Conservation (phyloP, 768 basidiomycete species). For the Leucosporidium creatinivorum region DNA sequence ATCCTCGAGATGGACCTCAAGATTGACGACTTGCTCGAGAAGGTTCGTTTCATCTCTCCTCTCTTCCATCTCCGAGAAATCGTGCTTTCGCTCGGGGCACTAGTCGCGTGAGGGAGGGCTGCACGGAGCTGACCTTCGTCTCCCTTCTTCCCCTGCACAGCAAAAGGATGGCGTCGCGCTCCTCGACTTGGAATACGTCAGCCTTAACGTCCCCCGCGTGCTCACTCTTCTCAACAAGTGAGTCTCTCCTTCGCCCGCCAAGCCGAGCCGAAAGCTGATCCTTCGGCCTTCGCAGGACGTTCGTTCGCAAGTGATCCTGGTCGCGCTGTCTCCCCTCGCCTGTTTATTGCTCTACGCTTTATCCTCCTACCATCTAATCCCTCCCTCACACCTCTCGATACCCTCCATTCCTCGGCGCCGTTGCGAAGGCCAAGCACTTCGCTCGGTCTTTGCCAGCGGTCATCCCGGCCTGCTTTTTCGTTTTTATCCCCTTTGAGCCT, state of each 20-base stretch:
- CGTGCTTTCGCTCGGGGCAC: too few relatives aligned
- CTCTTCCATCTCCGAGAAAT: neutral
- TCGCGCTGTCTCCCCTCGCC: neutral
- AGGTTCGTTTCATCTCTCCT: conserved; percentile 51
- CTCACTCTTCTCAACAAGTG: conserved; percentile 31
- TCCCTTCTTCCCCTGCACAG: conserved; percentile 48
- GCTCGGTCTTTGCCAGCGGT: too few relatives aligned
- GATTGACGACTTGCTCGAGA: conserved; percentile 94
- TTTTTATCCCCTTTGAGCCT: too few relatives aligned
- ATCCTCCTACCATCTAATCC: neutral
- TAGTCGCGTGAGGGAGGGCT: neutral
- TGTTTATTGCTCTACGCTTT: neutral
- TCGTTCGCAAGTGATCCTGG: neutral
- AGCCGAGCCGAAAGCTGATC: neutral
- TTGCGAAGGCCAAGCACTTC: neutral
- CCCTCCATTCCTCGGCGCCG: neutral
- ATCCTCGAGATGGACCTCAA: conserved; percentile 96
- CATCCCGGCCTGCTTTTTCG: too few relatives aligned
- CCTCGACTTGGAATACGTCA: conserved; percentile 85
- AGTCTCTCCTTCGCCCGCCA: neutral
- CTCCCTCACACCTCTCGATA: neutral
- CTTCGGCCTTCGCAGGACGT: neutral
- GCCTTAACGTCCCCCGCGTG: conserved; percentile 27
- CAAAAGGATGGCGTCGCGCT: conserved; percentile 99
- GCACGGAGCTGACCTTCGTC: neutral